phyloP scores from a whole-genome alignment of 768 basidiomycete species.

The Lactifluus piperatus region DNA sequence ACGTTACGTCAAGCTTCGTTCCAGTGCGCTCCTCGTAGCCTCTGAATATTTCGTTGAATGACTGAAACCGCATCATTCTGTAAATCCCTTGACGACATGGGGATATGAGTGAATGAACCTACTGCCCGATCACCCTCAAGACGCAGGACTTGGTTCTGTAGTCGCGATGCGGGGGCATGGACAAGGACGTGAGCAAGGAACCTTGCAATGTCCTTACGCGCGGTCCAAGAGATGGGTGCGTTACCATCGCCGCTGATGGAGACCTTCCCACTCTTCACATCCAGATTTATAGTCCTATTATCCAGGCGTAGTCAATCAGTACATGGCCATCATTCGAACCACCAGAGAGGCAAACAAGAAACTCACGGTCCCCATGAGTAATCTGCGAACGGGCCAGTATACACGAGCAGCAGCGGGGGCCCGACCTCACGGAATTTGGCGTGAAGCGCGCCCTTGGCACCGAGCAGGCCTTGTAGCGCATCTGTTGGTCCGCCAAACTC shows the following conservation, averaged over 20 bases:
- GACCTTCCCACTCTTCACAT: slow-evolving; percentile 15
- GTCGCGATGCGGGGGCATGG: slow-evolving; percentile 12
- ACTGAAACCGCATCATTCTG: background rate
- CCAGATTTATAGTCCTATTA: slow-evolving; percentile 2
- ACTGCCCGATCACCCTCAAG: slow-evolving; percentile 19
- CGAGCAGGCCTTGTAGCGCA: background rate
- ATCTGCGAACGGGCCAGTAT: slow-evolving; percentile 18
- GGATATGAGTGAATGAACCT: background rate
- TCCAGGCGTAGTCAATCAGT: background rate
- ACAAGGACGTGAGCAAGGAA: slow-evolving; percentile 20
- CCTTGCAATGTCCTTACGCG: slow-evolving; percentile 17
- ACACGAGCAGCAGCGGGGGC: slow-evolving; percentile 18
- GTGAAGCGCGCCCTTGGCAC: slow-evolving; percentile 10
- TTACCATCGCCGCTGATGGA: slow-evolving; percentile 17
- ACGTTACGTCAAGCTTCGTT: slow-evolving; percentile 14
- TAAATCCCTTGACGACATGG: background rate
- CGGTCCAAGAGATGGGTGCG: slow-evolving; percentile 17
- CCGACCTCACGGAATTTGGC: slow-evolving; percentile 14
- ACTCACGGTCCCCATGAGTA: slow-evolving; percentile 9
- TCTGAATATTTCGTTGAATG: slow-evolving; percentile 20
- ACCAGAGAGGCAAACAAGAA: background rate
- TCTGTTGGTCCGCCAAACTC: slow-evolving; percentile 25
- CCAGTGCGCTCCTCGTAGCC: slow-evolving; percentile 16
- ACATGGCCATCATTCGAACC: background rate
- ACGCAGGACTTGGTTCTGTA: slow-evolving; percentile 12